These are phyloP conservation scores for Phyllosticta ampelicida DNA, from an alignment of 2,329 filamentous ascomycete genomes.

Conservation along the genomic window DNA sequence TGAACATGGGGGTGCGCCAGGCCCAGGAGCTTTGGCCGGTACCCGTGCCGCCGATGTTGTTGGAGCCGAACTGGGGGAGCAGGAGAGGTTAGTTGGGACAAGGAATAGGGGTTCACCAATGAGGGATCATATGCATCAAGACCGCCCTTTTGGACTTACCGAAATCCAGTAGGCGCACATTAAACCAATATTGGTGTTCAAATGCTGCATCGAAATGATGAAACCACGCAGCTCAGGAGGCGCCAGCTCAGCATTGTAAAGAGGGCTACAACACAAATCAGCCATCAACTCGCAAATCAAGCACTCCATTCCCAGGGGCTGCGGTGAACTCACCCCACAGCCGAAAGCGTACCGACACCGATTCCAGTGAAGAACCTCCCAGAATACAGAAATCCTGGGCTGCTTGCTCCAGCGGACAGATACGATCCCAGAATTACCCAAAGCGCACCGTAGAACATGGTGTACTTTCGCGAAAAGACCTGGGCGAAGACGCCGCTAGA, in stretches of 20 bases:
- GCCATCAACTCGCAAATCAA: slow-evolving; percentile 6
- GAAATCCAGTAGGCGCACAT: slow-evolving; percentile 23
- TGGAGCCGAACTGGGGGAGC: slow-evolving; percentile 26
- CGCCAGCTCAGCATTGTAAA: slow-evolving; percentile 36
- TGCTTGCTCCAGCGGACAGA: slow-evolving; percentile 34
- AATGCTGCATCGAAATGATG: slow-evolving; percentile 22
- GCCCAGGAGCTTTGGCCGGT: slow-evolving; percentile 31
- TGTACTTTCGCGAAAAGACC: slow-evolving; percentile 41
- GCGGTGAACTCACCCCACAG: slow-evolving; percentile 22
- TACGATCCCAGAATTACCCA: slow-evolving; percentile 33
- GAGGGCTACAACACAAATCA: slow-evolving; percentile 16
- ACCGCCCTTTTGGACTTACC: neutral
- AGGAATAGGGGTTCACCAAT: neutral
- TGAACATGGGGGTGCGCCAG: slow-evolving; percentile 37
- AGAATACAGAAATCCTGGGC: slow-evolving; percentile 31
- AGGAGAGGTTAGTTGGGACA: neutral
- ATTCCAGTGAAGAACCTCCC: slow-evolving; percentile 41
- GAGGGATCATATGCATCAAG: neutral
- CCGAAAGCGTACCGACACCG: slow-evolving; percentile 39
- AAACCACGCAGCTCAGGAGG: slow-evolving; percentile 20
- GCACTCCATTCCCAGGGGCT: slow-evolving; percentile 6
- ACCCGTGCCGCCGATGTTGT: slow-evolving; percentile 24
- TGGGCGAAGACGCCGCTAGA: slow-evolving; percentile 39
- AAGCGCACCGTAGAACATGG: slow-evolving; percentile 40
- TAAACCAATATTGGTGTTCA: slow-evolving; percentile 22